Conservation (phyloP, 768 basidiomycete species). For the Phaeolepiota aurea region DNA sequence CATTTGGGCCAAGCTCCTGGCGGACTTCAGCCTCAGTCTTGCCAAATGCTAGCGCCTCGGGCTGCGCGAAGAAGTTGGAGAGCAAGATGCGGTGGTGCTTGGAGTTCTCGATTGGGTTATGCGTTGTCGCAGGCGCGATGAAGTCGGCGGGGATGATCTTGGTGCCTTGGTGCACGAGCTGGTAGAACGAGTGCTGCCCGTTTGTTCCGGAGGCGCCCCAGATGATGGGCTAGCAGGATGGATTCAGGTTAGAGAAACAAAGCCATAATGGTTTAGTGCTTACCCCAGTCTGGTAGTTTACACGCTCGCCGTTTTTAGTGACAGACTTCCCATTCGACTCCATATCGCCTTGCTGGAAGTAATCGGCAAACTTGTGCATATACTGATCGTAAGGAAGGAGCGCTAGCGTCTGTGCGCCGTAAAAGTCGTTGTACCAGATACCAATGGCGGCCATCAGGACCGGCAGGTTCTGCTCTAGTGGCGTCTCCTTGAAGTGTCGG, state of each 20-base stretch:
- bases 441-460: slow-evolving; percentile 85
- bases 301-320: slow-evolving; percentile 88
- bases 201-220: slow-evolving; percentile 99
- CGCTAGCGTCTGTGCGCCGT: slow-evolving; percentile 89
- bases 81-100: slow-evolving; percentile 97
- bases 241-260: slow-evolving; percentile 1
- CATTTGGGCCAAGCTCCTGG: slow-evolving; percentile 56
- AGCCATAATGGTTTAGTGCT: slow-evolving; percentile 17
- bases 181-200: slow-evolving; percentile 99
- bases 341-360: slow-evolving; percentile 99
- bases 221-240: slow-evolving; percentile 72
- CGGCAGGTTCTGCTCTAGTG: slow-evolving; percentile 85
- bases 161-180: slow-evolving; percentile 91
- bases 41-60: slow-evolving; percentile 95
- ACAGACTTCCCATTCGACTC: slow-evolving; percentile 98
- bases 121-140: slow-evolving; percentile 80
- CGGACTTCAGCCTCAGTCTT: slow-evolving; percentile 88
- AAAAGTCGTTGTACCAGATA: slow-evolving; percentile 99
- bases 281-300: slow-evolving; percentile 95
- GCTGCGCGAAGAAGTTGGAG: slow-evolving; percentile 97
- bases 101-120: slow-evolving; percentile 80
- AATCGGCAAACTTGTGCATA: slow-evolving; percentile 98
- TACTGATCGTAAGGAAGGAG: slow-evolving; percentile 98
- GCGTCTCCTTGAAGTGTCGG: slow-evolving; percentile 87
- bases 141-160: slow-evolving; percentile 91